These are phyloP conservation scores for Geranium rotundifolium DNA, from an alignment of 345 rosid genomes.

Conservation along the genomic window DNA sequence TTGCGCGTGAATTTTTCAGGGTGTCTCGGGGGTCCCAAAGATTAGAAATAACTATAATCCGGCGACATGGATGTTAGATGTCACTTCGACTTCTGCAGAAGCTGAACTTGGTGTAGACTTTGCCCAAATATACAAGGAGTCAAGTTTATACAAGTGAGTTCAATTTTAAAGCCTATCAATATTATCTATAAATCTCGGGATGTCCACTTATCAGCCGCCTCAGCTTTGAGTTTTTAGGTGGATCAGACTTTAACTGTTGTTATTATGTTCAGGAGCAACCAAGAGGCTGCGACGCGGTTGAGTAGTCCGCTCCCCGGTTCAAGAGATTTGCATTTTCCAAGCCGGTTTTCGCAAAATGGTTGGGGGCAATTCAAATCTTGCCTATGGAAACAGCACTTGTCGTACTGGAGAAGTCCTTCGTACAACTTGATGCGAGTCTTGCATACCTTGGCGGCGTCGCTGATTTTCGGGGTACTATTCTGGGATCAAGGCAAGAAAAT, in stretches of 20 bases:
- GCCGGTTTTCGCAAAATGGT: conserved; percentile 11
- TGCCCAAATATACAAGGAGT: conserved; percentile 18
- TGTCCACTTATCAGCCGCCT: background rate
- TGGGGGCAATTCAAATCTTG: conserved; percentile 33
- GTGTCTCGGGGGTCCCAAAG: conserved; percentile 25
- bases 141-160: conserved; percentile 11
- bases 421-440: conserved; percentile 22
- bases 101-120: conserved; percentile 22
- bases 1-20: conserved; percentile 5
- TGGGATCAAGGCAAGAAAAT: conserved; percentile 30
- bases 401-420: conserved; percentile 31
- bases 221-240: background rate
- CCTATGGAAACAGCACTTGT: conserved; percentile 28
- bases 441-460: conserved; percentile 8
- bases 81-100: conserved; percentile 23
- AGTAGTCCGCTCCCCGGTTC: conserved; percentile 14
- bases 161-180: no score
- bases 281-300: conserved; percentile 13
- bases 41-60: conserved; percentile 36
- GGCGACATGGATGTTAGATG: conserved; percentile 48
- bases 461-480: conserved; percentile 19
- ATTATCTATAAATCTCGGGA: no score
- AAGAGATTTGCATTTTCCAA: conserved; percentile 14
- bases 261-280: conserved; percentile 9
- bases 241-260: no score